phyloP scores from a whole-genome alignment of 352 stramenopile genomes.

The Peronosclerospora sorghi region DNA sequence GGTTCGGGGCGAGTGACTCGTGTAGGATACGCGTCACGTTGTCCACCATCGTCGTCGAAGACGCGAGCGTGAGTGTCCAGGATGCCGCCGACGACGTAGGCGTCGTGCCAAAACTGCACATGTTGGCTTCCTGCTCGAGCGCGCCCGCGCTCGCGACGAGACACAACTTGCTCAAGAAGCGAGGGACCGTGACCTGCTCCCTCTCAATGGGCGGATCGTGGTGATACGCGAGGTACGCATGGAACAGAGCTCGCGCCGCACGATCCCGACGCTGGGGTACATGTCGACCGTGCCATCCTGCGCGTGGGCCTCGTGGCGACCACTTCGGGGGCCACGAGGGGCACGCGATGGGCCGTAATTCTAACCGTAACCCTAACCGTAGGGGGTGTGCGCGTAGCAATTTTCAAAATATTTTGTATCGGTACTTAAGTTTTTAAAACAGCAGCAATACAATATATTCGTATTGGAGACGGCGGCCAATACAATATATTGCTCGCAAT shows the following conservation, averaged over 20 bases:
- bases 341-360: too few relatives aligned
- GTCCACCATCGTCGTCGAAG: constrained; percentile 26
- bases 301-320: too few relatives aligned
- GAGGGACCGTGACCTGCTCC: too few relatives aligned
- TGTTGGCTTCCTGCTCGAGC: constrained; percentile 29
- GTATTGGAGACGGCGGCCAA: too few relatives aligned
- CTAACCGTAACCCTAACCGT: too few relatives aligned
- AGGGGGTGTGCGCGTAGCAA: too few relatives aligned
- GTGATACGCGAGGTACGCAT: constrained; percentile 30
- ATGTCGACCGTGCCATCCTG: constrained; percentile 30
- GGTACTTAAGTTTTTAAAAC: too few relatives aligned
- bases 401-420: too few relatives aligned
- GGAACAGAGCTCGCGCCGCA: constrained; percentile 51
- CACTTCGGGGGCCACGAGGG: constrained; percentile 38
- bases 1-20: constrained; percentile 48
- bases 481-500: too few relatives aligned
- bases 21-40: constrained; percentile 37
- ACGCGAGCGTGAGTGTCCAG: constrained; percentile 20
- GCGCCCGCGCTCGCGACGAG: constrained; percentile 18
- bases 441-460: too few relatives aligned
- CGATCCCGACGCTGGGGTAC: too few relatives aligned
- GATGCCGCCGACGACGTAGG: constrained; percentile 27
- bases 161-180: constrained; percentile 45
- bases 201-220: too few relatives aligned
- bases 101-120: constrained; percentile 34